Conservation (phyloP, 345 rosid genomes). For the Combretum micranthum region DNA sequence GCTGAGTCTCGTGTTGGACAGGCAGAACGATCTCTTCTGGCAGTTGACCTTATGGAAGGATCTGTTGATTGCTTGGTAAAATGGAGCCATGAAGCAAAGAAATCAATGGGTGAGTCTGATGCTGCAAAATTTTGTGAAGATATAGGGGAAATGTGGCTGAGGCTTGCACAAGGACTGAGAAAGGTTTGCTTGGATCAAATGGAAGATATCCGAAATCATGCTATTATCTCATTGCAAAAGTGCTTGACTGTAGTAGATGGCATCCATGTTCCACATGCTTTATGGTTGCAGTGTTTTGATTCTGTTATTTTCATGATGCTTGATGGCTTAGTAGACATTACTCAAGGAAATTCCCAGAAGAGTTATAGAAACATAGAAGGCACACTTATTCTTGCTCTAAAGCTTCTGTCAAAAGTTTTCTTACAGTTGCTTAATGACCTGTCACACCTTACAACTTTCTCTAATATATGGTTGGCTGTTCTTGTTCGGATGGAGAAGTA, state of each 20-base stretch:
- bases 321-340: slow-evolving; percentile 86
- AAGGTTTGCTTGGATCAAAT: slow-evolving; percentile 99
- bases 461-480: slow-evolving; percentile 91
- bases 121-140: slow-evolving; percentile 63
- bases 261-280: slow-evolving; percentile 53
- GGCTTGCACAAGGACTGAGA: slow-evolving; percentile 87
- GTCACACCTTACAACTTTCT: slow-evolving; percentile 69
- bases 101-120: slow-evolving; percentile 72
- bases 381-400: slow-evolving; percentile 62
- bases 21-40: slow-evolving; percentile 77
- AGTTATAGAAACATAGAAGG: slow-evolving; percentile 96
- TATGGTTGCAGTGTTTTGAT: slow-evolving; percentile 90
- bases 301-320: slow-evolving; percentile 85
- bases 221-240: slow-evolving; percentile 73
- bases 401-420: slow-evolving; percentile 73
- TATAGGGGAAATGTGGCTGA: slow-evolving; percentile 94
- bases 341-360: slow-evolving; percentile 84
- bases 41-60: slow-evolving; percentile 85
- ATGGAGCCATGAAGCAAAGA: slow-evolving; percentile 68
- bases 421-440: slow-evolving; percentile 66
- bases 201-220: slow-evolving; percentile 92
- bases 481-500: slow-evolving; percentile 90
- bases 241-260: slow-evolving; percentile 81
- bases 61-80: slow-evolving; percentile 69
- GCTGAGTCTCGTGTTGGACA: slow-evolving; percentile 98